Evolutionary conservation across 495 filamentous ascomycete genomes (phyloP), one percentile per base, ranked within the genome.

Genomic region (Tricharina praecox): DNA sequence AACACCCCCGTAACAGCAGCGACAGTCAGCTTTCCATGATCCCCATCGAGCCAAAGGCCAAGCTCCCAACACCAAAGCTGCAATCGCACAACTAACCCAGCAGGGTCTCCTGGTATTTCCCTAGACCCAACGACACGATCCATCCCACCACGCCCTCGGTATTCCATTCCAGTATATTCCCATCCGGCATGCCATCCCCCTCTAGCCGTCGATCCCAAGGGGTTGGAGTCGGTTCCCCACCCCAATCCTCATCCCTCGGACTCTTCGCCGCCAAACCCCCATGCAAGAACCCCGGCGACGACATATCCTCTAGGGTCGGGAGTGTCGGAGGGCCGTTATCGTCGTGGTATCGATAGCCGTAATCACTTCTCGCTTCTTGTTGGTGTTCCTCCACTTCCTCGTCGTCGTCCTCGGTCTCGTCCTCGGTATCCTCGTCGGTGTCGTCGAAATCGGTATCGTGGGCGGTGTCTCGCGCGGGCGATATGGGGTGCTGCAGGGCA

Each of bases 81-180:
- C n/a, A n/a, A n/a, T n/a, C n/a, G n/a, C n/a, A n/a, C n/a, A n/a
- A 52, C 59, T 33, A 43, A 62, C 59, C 59, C 21, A 86, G 63
- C 60, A 94, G 86, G 3, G 70, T 69, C 50, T 85, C 77, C 47
- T 80, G 75, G 63, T 96, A 96, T 58, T 93, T 83, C 48, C 74
- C 71, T 44, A 96, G 66, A 11, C 85, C 85, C 49, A 93, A 72
- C 38, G 75, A 76, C 23, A 71, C 72, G 45, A 97, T 68, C 60
- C 85, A 97, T 48, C 85, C 82, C 26, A 81, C 81, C 66, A 83
- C 85, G 64, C 95, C 85, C 30, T 90, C 83, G 3, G 73, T 76
- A 9, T 78, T 80, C 90, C 90, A 97, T 53, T 92, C 80, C 9
- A 77, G 76, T 52, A 97, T 87, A 52, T 49, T 39, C 7, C 48